These are phyloP conservation scores for Penicillium paradoxum DNA, from an alignment of 495 filamentous ascomycete species.

Conservation along the genomic window DNA sequence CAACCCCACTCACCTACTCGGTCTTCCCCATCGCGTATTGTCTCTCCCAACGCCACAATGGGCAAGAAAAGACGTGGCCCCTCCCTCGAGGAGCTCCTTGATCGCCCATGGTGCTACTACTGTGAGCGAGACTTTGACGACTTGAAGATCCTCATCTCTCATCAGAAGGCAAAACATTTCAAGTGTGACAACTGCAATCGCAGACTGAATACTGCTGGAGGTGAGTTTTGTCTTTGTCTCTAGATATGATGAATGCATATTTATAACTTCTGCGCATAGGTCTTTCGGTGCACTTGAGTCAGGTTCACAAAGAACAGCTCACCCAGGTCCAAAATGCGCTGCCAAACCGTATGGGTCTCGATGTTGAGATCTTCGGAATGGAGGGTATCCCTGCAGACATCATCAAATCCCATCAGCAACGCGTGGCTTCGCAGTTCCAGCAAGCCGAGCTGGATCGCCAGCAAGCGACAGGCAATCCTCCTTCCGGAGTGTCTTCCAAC, in stretches of 20 bases:
- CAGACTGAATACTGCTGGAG: slow-evolving; percentile 90
- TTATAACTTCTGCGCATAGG: slow-evolving; percentile 46
- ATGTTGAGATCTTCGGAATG: slow-evolving; percentile 97
- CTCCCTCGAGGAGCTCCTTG: slow-evolving; percentile 78
- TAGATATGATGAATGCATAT: background rate
- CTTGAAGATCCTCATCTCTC: slow-evolving; percentile 87
- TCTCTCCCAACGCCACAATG: slow-evolving; percentile 41
- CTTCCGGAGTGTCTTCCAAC: slow-evolving; percentile 51
- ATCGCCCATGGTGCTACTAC: slow-evolving; percentile 96
- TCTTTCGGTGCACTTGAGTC: slow-evolving; percentile 92
- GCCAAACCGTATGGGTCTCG: slow-evolving; percentile 71
- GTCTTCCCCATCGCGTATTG: background rate
- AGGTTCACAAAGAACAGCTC: slow-evolving; percentile 93
- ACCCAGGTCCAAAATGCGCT: slow-evolving; percentile 86
- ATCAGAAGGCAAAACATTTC: slow-evolving; percentile 98
- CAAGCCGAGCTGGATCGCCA: slow-evolving; percentile 78
- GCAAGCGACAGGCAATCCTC: slow-evolving; percentile 76
- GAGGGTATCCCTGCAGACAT: slow-evolving; percentile 91
- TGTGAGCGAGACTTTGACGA: slow-evolving; percentile 99
- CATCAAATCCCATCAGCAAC: slow-evolving; percentile 73
- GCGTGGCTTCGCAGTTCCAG: slow-evolving; percentile 76
- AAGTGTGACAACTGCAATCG: slow-evolving; percentile 88
- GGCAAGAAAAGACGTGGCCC: slow-evolving; percentile 83
- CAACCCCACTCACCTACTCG: background rate
- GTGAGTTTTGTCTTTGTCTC: slow-evolving; percentile 47